Conservation (phyloP, 192 early-diverging fungal genomes). For the Entomortierella lignicola region DNA sequence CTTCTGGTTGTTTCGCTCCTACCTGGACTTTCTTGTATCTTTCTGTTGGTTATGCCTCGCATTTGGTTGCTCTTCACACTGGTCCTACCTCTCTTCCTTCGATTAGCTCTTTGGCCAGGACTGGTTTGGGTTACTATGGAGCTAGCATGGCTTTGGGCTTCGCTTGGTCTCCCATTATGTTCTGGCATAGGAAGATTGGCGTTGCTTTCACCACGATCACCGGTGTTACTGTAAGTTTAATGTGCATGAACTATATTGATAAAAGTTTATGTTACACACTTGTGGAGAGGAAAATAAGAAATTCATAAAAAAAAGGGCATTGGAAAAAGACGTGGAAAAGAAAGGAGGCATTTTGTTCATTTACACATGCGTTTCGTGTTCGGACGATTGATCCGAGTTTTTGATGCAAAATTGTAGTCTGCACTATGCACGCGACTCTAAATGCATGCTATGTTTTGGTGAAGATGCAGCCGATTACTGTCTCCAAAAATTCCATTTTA, state of each 20-base stretch:
- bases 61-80: slow-evolving; percentile 41
- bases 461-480: neutral
- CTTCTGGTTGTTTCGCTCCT: slow-evolving; percentile 21
- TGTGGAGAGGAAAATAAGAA: no score
- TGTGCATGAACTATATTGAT: neutral
- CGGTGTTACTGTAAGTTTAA: slow-evolving; percentile 37
- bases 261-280: no score
- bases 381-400: neutral
- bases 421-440: neutral
- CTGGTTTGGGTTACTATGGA: slow-evolving; percentile 40
- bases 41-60: slow-evolving; percentile 49
- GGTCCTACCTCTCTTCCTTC: slow-evolving; percentile 39
- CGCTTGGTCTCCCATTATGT: slow-evolving; percentile 44
- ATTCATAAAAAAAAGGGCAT: no score
- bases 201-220: slow-evolving; percentile 32
- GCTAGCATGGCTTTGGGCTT: slow-evolving; percentile 37
- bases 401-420: neutral
- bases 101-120: slow-evolving; percentile 25
- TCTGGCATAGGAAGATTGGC: slow-evolving; percentile 39
- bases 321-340: neutral
- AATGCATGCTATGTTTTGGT: neutral
- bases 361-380: slow-evolving; percentile 9
- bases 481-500: neutral
- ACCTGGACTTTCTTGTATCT: slow-evolving; percentile 39
- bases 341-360: neutral